Percentiles rank a stretch among this genome's conserved stretches.
Conservation (phyloP, 352 stramenopile species). For the Globisporangium megalacanthum region DNA sequence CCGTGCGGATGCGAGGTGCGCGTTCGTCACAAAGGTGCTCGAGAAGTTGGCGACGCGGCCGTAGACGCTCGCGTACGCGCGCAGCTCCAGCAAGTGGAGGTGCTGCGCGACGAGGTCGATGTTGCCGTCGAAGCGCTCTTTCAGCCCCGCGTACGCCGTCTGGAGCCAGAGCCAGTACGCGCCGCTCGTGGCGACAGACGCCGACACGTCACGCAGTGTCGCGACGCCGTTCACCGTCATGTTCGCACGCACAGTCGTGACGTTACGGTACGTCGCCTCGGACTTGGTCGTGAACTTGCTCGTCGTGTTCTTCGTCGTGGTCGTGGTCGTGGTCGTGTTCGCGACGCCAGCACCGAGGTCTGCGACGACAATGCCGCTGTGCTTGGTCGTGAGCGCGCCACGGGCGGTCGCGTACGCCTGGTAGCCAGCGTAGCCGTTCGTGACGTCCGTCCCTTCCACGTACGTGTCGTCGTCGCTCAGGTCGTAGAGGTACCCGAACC, state of each 20-base stretch:
- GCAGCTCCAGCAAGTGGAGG: constrained; percentile 56
- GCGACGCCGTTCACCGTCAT: constrained; percentile 34
- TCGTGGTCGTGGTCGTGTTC: constrained; percentile 2
- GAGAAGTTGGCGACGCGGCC: constrained; percentile 36
- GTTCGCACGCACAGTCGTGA: constrained; percentile 30
- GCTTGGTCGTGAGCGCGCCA: constrained; percentile 43
- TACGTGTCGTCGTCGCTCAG: constrained; percentile 34
- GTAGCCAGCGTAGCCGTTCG: constrained; percentile 49
- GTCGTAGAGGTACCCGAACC: constrained; percentile 39
- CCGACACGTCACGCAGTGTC: constrained; percentile 28
- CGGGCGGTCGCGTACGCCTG: constrained; percentile 21
- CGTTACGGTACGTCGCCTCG: constrained; percentile 31
- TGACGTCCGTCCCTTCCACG: constrained; percentile 28
- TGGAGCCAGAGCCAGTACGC: constrained; percentile 61
- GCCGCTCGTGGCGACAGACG: constrained; percentile 41
- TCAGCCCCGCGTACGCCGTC: constrained; percentile 49
- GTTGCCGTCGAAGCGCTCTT: constrained; percentile 53
- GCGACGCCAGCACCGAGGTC: constrained; percentile 20
- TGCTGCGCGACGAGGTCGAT: constrained; percentile 53
- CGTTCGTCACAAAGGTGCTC: constrained; percentile 42
- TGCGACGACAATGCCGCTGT: constrained; percentile 39
- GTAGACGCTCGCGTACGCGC: constrained; percentile 53
- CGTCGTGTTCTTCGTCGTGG: constrained; percentile 21
- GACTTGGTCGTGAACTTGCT: constrained; percentile 15
- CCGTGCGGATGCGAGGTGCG: constrained; percentile 42